phyloP scores from a whole-genome alignment of 805 yeast genomes.

The Scheffersomyces coipomensis region DNA sequence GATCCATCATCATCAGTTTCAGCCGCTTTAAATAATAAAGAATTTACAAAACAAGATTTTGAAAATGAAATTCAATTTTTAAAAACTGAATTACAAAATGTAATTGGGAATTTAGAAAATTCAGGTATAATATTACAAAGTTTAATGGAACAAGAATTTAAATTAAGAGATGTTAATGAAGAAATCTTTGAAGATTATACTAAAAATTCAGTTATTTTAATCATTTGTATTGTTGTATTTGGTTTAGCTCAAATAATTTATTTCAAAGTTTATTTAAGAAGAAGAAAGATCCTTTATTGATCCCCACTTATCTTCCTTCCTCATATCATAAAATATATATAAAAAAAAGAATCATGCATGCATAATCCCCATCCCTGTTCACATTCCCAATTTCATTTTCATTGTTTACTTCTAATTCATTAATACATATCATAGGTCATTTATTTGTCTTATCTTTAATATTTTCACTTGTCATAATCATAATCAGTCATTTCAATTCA shows the following conservation, averaged over 20 bases:
- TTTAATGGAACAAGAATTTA: slow-evolving; percentile 31
- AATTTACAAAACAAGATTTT: slow-evolving; percentile 19
- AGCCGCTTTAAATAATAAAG: slow-evolving; percentile 4
- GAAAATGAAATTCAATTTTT: slow-evolving; percentile 26
- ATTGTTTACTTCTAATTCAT: neutral
- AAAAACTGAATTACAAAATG: slow-evolving; percentile 28
- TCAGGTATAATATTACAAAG: slow-evolving; percentile 25
- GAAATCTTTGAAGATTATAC: slow-evolving; percentile 34
- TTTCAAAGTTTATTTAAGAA: slow-evolving; percentile 27
- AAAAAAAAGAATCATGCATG: no score
- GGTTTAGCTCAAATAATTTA: slow-evolving; percentile 32
- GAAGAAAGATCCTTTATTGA: slow-evolving; percentile 12
- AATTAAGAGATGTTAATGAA: slow-evolving; percentile 38
- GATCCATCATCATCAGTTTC: neutral
- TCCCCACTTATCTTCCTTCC: no score
- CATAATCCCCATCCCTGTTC: no score
- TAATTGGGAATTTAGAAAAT: slow-evolving; percentile 26
- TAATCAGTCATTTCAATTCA: no score
- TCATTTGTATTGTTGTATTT: slow-evolving; percentile 23
- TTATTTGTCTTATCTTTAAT: no score
- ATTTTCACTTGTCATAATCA: no score
- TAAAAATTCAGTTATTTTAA: slow-evolving; percentile 20
- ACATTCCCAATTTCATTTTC: neutral
- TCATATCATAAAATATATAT: no score
- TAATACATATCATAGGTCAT: no score